Evolutionary conservation across 345 rosid genomes (phyloP), one percentile per base, ranked within the genome.

Genomic region (Eucalyptus cloeziana): DNA sequence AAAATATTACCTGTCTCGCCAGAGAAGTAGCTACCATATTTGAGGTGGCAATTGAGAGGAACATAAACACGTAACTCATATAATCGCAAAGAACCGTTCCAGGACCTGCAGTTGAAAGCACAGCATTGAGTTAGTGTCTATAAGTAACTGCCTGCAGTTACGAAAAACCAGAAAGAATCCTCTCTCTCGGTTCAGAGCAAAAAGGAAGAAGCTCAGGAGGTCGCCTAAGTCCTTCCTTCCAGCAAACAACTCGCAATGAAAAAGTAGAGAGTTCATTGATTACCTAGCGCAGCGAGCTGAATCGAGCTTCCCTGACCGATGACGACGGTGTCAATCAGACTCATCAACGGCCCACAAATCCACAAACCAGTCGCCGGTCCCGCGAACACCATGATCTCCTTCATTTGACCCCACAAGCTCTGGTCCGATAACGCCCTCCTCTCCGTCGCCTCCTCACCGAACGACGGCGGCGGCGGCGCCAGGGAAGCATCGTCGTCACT

Each of bases 231-330:
- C 24, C 83, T 76, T 76, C 83, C 40, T 40, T 76, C 83, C 83
- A 76, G 83, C 83, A 37, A 71, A 71, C 22, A 2, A 71, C 83
- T 71, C 83, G 12, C 21, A 19, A 10, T 21, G 54, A 14, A 14
- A 86, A n/a, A 12, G 16, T 5, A 16, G 52, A 37, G 11, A 8
- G 44, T 76, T 76, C 60, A 49, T 15, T 24, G 80, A 89, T 64
- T 87, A 97, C 99, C 99, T 91, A 97, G 92, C 90, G 99, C 99
- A 45, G 99, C 99, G 76, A 96, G 99, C 92, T 97, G 99, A 50
- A 94, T 85, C 12, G 96, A 97, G 93, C 99, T 97, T 89, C 97
- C 95, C 88, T 96, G 99, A 89, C 99, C 99, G 64, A 97, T 94
- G 67, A 97, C 98, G 3, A 94, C 99, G 43, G 99, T 96, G 81